These are phyloP conservation scores for Cytidiella melzeri DNA, from an alignment of 768 basidiomycete species.

Conservation along the genomic window DNA sequence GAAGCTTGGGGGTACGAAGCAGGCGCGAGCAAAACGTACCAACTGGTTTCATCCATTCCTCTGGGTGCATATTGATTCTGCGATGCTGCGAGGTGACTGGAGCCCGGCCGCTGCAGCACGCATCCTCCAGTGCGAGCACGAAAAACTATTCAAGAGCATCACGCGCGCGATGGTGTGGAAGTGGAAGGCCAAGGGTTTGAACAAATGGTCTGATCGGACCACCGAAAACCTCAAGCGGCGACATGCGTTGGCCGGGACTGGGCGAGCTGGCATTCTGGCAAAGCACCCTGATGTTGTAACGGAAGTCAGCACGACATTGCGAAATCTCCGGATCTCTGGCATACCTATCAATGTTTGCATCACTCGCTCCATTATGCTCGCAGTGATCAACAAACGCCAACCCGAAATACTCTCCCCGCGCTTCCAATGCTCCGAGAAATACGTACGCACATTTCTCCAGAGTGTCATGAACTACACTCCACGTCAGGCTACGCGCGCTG, in stretches of 20 bases:
- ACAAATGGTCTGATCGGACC: background rate
- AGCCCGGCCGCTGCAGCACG: background rate
- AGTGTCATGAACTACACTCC: background rate
- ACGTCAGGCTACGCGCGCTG: background rate
- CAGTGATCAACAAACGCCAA: background rate
- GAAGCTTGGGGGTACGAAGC: no score
- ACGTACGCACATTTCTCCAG: background rate
- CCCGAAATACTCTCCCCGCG: background rate
- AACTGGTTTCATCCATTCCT: background rate
- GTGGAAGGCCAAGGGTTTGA: background rate
- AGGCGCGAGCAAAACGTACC: no score
- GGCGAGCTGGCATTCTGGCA: background rate
- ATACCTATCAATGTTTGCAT: background rate
- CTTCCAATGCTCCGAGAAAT: background rate
- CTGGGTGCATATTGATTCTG: background rate
- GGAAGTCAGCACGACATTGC: background rate
- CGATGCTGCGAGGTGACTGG: background rate
- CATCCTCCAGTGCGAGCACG: background rate
- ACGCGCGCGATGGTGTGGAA: background rate
- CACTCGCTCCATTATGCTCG: background rate
- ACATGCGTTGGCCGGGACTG: background rate
- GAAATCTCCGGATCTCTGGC: background rate
- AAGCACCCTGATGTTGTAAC: background rate
- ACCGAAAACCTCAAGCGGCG: background rate
- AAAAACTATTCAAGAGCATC: background rate